Base-by-base conservation (phyloP, 2,329 filamentous ascomycete species). In the Cordyceps fumosorosea region DNA sequence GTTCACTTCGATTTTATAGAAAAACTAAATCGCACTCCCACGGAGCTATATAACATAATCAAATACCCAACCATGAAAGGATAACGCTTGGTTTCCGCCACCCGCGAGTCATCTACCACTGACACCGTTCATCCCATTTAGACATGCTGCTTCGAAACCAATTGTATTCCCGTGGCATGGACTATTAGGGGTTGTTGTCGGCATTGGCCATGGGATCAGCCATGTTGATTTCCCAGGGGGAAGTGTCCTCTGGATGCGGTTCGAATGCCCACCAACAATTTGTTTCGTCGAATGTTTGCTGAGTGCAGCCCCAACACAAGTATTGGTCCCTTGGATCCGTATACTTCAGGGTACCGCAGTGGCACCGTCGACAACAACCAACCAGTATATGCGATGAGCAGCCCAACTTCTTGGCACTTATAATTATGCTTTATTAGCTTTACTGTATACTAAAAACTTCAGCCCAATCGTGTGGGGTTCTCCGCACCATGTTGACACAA, bases 311-410 rank as follows among this genome's bases (percentile, higher is more conserved):
- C 6, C 40, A 42, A 14, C 40, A 42, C 4, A 42, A 42, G 40
- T 42, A 42, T 42, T 42, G 40, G 40, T 10, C 40, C 7, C 18
- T 14, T 10, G 40, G 40, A 16, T 42, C 8, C 10, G 40, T 42
- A 4, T 42, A 42, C 10, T 42, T 18, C 61, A 62, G 61, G 56
- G 42, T 56, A 62, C 20, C 61, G 50, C 61, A 53, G n/a, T n/a
- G n/a, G n/a, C n/a, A n/a, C n/a, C n/a, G n/a, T n/a, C n/a, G n/a
- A n/a, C n/a, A n/a, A n/a, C n/a, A n/a, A n/a, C n/a, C n/a, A n/a
- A n/a, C n/a, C n/a, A n/a, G n/a, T n/a, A n/a, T n/a, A n/a, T n/a
- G n/a, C n/a, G n/a, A n/a, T n/a, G n/a, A n/a, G n/a, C n/a, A n/a
- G n/a, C n/a, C n/a, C n/a, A n/a, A n/a, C n/a, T n/a, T n/a, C n/a